These are phyloP conservation scores for Lactarius deliciosus DNA, from an alignment of 768 basidiomycete species.

Conservation along the genomic window DNA sequence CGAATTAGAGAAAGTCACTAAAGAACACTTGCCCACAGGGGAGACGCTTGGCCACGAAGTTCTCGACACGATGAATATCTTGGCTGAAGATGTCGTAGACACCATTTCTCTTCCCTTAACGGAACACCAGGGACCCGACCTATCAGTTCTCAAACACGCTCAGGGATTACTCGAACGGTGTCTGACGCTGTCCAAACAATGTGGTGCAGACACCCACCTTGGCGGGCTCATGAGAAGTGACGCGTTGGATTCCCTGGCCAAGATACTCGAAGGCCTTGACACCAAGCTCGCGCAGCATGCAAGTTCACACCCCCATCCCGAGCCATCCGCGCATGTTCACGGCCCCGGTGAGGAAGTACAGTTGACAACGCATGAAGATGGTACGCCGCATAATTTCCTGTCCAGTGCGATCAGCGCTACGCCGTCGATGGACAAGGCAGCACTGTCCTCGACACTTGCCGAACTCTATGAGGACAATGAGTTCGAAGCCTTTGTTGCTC, in stretches of 20 bases:
- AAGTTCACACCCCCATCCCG: neutral
- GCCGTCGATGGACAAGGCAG: neutral
- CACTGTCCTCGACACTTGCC: conserved; percentile 2
- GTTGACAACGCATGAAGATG: neutral
- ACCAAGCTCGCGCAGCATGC: neutral
- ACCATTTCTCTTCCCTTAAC: neutral
- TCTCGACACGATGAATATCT: conserved; percentile 8
- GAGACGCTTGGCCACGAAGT: conserved; percentile 4
- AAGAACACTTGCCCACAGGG: neutral
- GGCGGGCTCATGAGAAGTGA: neutral
- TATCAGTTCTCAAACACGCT: neutral
- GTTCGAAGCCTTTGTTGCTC: conserved; percentile 8
- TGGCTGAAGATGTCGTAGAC: neutral
- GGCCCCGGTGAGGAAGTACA: neutral
- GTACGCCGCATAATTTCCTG: neutral
- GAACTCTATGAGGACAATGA: conserved; percentile 5
- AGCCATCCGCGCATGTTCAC: neutral
- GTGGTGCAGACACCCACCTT: neutral
- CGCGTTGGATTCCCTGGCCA: neutral
- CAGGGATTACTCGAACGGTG: neutral
- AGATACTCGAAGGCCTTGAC: neutral
- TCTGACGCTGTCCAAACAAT: neutral
- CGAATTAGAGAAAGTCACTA: neutral
- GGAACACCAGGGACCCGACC: neutral
- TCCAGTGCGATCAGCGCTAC: neutral